Conservation (phyloP, 139 green algal species). For the Micractinium conductrix region DNA sequence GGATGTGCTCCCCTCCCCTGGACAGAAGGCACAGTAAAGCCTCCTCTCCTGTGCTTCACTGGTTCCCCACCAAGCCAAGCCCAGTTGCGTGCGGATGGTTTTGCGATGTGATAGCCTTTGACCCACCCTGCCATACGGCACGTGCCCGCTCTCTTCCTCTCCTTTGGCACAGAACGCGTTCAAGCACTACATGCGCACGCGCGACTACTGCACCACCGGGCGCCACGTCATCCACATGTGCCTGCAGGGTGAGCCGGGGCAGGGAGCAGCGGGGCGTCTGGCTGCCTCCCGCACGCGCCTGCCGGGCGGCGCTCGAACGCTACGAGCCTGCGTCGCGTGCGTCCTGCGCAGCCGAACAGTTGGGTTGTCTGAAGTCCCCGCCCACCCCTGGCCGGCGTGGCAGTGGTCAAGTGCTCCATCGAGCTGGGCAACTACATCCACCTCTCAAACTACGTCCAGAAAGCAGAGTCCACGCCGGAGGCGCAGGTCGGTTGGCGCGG, state of each 20-base stretch:
- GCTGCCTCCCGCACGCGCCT: not conserved
- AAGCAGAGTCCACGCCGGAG: slow-evolving; percentile 80
- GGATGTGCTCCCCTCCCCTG: not conserved
- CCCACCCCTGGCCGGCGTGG: too few relatives aligned
- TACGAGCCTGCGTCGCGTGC: too few relatives aligned
- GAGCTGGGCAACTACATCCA: slow-evolving; percentile 89
- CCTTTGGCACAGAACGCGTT: slow-evolving; percentile 75
- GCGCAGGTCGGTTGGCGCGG: slow-evolving; percentile 29
- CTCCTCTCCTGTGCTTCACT: too few relatives aligned
- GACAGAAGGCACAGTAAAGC: not conserved
- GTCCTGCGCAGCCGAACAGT: not conserved
- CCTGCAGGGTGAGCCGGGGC: slow-evolving; percentile 58
- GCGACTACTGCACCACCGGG: slow-evolving; percentile 93
- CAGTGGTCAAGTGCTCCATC: slow-evolving; percentile 55
- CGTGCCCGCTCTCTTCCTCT: too few relatives aligned
- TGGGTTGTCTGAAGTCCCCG: too few relatives aligned
- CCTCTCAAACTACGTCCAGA: slow-evolving; percentile 87
- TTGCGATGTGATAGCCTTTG: too few relatives aligned
- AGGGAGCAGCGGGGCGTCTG: not conserved
- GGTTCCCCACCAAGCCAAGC: too few relatives aligned
- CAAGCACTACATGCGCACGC: slow-evolving; percentile 87
- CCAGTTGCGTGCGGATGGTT: too few relatives aligned
- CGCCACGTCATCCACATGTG: slow-evolving; percentile 93
- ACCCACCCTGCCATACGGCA: too few relatives aligned
- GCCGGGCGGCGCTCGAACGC: not conserved